phyloP scores from a whole-genome alignment of 2,329 filamentous ascomycete species.

The Curvularia lunata region DNA sequence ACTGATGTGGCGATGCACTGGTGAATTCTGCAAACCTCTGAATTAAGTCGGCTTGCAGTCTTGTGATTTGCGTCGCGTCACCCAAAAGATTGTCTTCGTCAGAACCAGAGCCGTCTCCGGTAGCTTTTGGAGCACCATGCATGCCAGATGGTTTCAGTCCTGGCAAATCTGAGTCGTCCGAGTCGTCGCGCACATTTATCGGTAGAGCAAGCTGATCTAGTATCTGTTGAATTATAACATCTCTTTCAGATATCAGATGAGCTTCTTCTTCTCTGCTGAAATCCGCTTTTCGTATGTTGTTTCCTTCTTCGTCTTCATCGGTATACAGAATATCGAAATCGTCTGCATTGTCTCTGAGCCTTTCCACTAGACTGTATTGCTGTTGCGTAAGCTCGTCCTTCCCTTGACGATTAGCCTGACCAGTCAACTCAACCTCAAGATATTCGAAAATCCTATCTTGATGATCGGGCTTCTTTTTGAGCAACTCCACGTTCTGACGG shows the following conservation, averaged over 20 bases:
- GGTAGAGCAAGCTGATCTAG: slow-evolving; percentile 8
- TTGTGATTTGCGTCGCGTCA: not conserved
- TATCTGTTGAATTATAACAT: slow-evolving; percentile 1
- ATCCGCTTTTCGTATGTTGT: too few species aligned
- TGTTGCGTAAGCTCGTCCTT: not conserved
- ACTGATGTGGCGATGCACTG: not conserved
- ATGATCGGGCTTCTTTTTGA: not conserved
- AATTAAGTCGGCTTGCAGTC: not conserved
- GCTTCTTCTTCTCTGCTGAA: not conserved
- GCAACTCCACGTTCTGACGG: slow-evolving; percentile 1
- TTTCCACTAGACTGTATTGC: not conserved
- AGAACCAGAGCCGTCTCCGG: not conserved
- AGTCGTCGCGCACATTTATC: not conserved
- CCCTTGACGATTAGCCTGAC: not conserved
- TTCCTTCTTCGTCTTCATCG: not conserved
- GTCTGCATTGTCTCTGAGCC: slow-evolving; percentile 1
- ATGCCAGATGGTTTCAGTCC: not conserved
- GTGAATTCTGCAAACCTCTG: not conserved
- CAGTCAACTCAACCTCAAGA: slow-evolving; percentile 2
- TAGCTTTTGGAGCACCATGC: too few species aligned
- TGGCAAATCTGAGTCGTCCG: not conserved
- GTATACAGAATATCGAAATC: not conserved
- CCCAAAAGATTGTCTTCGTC: not conserved
- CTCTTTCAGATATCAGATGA: not conserved
- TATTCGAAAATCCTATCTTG: slow-evolving; percentile 1